Evolutionary conservation across 139 green algal species (phyloP), one percentile per base, ranked within the genome.

Genomic region (Chlorella vulgaris): DNA sequence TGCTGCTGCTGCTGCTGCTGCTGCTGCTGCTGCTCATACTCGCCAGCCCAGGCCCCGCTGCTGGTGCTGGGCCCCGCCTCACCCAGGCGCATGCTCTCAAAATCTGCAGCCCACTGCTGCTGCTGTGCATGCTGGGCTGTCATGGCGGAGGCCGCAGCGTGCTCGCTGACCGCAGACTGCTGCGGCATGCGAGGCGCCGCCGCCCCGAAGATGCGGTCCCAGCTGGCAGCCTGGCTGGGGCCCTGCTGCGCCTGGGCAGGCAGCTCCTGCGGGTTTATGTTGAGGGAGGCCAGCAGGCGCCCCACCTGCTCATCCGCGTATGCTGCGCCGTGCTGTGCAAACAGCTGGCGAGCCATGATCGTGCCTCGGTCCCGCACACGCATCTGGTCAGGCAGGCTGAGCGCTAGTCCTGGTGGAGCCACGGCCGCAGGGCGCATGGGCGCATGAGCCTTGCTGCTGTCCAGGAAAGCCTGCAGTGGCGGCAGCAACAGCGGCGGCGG

Each of bases 281-380:
- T 77, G 19, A 96, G 77, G 0, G 91, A 93, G 15, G 66, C 73
- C n/a, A 97, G 86, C 83, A 97, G 88, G 4, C 74, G 53, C 31
- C 42, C 80, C 50, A 97, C 93, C 89, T 96, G 91, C 51, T 50
- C 39, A 22, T 76, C 22, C 38, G 65, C 92, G 68, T 90, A 93
- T 21, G 50, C 66, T 10, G 90, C 80, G 22, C 91, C 92, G 24
- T 84, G 75, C 33, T 93, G 88, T 4, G 89, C 89, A 78, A 92
- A 95, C 83, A 97, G 77, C 51, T 97, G 94, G 3, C 94, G 88
- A 4, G 94, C 90, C 76, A 97, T 86, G 84, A 97, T 96, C 70
- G 93, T 95, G 73, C 82, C 80, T 31, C 94, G 83, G 86, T 97
- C 91, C 4, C 94, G 83, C 22, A 97, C 84, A 60, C 91, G 88